Percentiles rank a stretch among this genome's conserved stretches.
phyloP scores from a whole-genome alignment of 805 yeast genomes.

The Sugiyamaella valdiviana region DNA sequence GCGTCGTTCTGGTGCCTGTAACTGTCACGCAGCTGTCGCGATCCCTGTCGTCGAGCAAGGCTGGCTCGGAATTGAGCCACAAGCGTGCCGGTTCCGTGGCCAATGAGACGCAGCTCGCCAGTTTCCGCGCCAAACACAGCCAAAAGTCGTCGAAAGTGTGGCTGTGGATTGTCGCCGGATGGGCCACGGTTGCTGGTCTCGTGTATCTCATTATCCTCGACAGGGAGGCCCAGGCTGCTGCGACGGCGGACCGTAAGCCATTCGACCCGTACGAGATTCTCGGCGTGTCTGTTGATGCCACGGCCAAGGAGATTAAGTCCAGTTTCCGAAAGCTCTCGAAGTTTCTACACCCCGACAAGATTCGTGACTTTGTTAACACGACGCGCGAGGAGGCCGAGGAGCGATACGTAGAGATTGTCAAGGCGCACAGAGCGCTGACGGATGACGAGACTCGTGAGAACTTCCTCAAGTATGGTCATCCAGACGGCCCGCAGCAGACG shows the following conservation, averaged over 20 bases:
- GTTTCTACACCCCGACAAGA: constrained; percentile 90
- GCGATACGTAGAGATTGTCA: constrained; percentile 70
- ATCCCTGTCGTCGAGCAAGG: neutral
- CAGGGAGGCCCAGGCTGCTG: constrained; percentile 21
- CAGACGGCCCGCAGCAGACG: constrained; percentile 92
- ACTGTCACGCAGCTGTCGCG: constrained; percentile 31
- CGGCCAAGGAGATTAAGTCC: constrained; percentile 71
- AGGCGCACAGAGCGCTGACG: constrained; percentile 92
- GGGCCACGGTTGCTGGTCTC: constrained; percentile 49
- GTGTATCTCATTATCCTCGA: constrained; percentile 32
- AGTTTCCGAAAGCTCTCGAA: constrained; percentile 82
- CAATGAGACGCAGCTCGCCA: constrained; percentile 20
- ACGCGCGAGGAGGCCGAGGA: constrained; percentile 65
- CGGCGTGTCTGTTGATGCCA: constrained; percentile 61
- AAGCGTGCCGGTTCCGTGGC: neutral
- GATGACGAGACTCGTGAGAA: constrained; percentile 82
- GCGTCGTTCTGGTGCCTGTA: constrained; percentile 62
- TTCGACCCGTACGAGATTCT: constrained; percentile 92
- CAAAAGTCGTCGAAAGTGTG: constrained; percentile 12
- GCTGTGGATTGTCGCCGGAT: constrained; percentile 43
- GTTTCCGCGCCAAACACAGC: constrained; percentile 32
- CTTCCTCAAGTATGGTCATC: constrained; percentile 85
- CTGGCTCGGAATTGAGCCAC: neutral
- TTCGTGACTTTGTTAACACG: constrained; percentile 50
- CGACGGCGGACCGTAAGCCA: neutral